These are phyloP conservation scores for Trichoderma cornu-damae DNA, from an alignment of 2,329 filamentous ascomycete species.

Conservation along the genomic window DNA sequence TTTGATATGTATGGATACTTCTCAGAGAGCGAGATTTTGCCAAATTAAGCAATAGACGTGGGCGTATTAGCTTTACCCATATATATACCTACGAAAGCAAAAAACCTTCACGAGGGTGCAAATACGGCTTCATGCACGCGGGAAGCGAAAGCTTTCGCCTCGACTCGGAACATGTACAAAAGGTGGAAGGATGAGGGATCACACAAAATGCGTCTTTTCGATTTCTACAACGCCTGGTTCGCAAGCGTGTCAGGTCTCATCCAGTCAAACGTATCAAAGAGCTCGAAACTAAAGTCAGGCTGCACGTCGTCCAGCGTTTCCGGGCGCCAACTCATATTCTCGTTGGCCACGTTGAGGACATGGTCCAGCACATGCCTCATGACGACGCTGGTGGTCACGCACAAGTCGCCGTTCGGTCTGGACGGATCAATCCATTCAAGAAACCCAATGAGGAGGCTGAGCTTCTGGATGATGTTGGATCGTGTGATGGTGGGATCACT, in stretches of 20 bases:
- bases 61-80: too few relatives aligned
- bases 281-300: constrained; percentile 38
- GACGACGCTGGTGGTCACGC: constrained; percentile 41
- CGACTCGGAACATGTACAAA: too few relatives aligned
- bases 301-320: constrained; percentile 18
- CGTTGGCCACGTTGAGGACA: constrained; percentile 38
- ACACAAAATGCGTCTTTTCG: background rate
- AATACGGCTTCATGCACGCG: too few relatives aligned
- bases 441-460: constrained; percentile 47
- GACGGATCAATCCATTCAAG: constrained; percentile 47
- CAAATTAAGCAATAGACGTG: too few relatives aligned
- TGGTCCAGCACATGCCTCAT: constrained; percentile 49
- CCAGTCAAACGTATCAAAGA: constrained; percentile 41
- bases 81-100: too few relatives aligned
- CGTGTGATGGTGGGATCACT: constrained; percentile 36
- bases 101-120: too few relatives aligned
- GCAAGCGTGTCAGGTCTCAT: constrained; percentile 24
- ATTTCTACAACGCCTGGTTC: background rate
- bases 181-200: too few relatives aligned
- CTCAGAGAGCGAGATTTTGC: too few relatives aligned
- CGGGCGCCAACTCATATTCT: constrained; percentile 20
- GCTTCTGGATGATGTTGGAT: constrained; percentile 47
- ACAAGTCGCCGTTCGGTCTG: constrained; percentile 46
- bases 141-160: too few relatives aligned
- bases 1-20: background rate